A percentile compares a stretch with the other conserved stretches of the same genome.
Evolutionary conservation across 495 filamentous ascomycete species (phyloP).

Genomic region (Ascodesmis nigricans): DNA sequence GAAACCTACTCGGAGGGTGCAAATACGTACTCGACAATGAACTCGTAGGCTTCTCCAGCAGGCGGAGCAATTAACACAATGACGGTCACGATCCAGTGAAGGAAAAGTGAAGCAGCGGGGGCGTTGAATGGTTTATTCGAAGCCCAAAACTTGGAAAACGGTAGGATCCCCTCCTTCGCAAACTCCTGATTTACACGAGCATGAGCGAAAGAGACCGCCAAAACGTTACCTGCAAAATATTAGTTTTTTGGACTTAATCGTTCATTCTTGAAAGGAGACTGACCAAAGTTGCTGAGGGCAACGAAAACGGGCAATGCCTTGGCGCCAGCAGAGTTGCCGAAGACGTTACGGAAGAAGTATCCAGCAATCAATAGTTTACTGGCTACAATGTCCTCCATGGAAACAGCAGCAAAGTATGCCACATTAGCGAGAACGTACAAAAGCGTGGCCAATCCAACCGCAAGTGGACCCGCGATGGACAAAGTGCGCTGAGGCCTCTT

Average conservation of each 20-base stretch:
- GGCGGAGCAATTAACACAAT: constrained; percentile 28
- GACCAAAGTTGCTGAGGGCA: constrained; percentile 49
- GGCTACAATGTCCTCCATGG: constrained; percentile 37
- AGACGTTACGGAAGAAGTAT: constrained; percentile 44
- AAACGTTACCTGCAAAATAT: constrained; percentile 31
- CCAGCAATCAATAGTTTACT: constrained; percentile 41
- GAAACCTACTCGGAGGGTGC: constrained; percentile 22
- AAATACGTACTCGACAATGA: too few species aligned
- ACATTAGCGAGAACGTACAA: constrained; percentile 50
- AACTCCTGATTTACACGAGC: constrained; percentile 29
- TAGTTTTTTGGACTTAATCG: neutral
- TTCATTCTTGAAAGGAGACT: too few species aligned
- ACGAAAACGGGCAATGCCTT: constrained; percentile 50
- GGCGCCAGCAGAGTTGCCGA: too few species aligned
- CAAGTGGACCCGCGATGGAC: constrained; percentile 39
- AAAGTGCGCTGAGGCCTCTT: constrained; percentile 40
- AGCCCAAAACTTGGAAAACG: constrained; percentile 39
- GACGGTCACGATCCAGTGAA: constrained; percentile 28
- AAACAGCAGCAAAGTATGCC: constrained; percentile 48
- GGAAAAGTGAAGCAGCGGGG: constrained; percentile 28
- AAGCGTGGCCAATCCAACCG: constrained; percentile 36
- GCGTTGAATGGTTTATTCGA: constrained; percentile 43
- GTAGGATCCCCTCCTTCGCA: constrained; percentile 41
- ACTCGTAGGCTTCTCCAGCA: constrained; percentile 25
- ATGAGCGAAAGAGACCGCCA: constrained; percentile 34